phyloP scores from a whole-genome alignment of 371 early-diverging fungal species.

The Actinomortierella wolfii region DNA sequence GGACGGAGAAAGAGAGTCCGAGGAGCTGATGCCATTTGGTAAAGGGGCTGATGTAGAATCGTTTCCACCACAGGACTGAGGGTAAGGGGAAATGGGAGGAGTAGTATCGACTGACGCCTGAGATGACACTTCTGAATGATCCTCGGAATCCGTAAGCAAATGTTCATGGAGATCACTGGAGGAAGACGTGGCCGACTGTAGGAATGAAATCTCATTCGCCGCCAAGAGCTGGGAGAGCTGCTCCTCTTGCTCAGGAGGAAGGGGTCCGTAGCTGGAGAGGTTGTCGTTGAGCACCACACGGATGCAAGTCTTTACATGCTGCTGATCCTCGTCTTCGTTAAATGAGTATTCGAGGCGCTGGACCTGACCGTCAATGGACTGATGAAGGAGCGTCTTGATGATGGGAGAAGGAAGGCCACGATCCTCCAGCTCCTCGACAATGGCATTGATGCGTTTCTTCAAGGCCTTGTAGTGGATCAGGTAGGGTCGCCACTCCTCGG shows the following conservation, averaged over 20 bases:
- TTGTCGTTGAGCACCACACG: conserved; percentile 31
- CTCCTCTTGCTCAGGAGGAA: conserved; percentile 18
- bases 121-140: not conserved
- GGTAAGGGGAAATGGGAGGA: no score
- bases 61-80: no score
- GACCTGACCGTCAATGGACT: conserved; percentile 30
- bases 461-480: conserved; percentile 69
- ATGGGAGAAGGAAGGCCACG: conserved; percentile 56
- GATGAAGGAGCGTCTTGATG: conserved; percentile 52
- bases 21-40: no score
- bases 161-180: conserved; percentile 32
- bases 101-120: not conserved
- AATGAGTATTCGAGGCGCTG: conserved; percentile 59
- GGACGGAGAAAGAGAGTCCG: no score
- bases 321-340: conserved; percentile 47
- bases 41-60: no score
- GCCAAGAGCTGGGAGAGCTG: conserved; percentile 37
- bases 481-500: conserved; percentile 71
- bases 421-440: conserved; percentile 72
- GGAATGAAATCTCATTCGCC: conserved; percentile 27
- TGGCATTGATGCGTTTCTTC: conserved; percentile 66
- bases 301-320: conserved; percentile 33
- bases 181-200: conserved; percentile 28
- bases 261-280: conserved; percentile 9
- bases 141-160: not conserved